phyloP scores from a whole-genome alignment of 2,329 filamentous ascomycete genomes.

The Pseudofabraea citricarpa region DNA sequence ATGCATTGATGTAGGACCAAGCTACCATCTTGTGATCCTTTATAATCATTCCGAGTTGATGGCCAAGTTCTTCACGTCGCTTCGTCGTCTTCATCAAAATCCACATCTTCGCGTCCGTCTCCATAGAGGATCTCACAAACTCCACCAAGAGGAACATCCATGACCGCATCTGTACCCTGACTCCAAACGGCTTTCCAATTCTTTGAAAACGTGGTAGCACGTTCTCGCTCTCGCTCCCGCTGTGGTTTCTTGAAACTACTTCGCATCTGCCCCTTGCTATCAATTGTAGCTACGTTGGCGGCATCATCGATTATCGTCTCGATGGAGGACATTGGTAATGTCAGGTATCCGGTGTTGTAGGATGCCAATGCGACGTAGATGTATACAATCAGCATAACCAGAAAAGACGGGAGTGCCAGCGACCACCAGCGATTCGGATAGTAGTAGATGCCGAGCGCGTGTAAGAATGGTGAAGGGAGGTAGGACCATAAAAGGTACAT shows the following conservation, averaged over 20 bases:
- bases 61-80: background rate
- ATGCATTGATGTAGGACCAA: too few species aligned
- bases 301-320: constrained; percentile 92
- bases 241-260: constrained; percentile 25
- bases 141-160: constrained; percentile 92
- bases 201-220: constrained; percentile 9
- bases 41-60: background rate
- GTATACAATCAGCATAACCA: constrained; percentile 84
- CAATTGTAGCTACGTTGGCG: constrained; percentile 78
- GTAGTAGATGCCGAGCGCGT: constrained; percentile 91
- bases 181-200: constrained; percentile 86
- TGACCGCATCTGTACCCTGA: constrained; percentile 89
- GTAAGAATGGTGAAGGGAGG: constrained; percentile 84
- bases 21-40: background rate
- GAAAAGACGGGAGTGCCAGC: constrained; percentile 82
- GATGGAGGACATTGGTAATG: constrained; percentile 70
- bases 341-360: constrained; percentile 88
- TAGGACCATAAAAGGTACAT: constrained; percentile 71
- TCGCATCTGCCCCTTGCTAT: constrained; percentile 57
- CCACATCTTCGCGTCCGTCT: constrained; percentile 36
- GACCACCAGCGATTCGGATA: constrained; percentile 99
- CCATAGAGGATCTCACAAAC: constrained; percentile 95
- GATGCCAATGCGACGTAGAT: constrained; percentile 89
- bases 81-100: constrained; percentile 11
- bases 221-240: constrained; percentile 30